These are phyloP conservation scores for Castanea crenata DNA, from an alignment of 306 rosid genomes.

Conservation along the genomic window DNA sequence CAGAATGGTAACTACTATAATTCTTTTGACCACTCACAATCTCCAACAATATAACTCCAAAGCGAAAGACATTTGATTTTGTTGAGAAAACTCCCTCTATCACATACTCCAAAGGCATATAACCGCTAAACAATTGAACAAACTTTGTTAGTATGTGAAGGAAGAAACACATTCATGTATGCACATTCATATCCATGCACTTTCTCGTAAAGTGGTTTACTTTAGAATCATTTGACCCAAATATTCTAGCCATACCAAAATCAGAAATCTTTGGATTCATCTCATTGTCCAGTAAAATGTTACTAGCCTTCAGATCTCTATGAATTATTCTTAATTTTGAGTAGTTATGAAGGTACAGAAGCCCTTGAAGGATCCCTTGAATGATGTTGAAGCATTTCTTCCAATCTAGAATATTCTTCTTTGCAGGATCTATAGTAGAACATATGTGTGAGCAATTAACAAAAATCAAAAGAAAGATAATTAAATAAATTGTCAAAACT, in stretches of 20 bases:
- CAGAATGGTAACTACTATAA: neutral
- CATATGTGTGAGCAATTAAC: neutral
- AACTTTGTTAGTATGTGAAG: neutral
- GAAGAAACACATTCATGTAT: neutral
- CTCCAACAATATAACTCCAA: constrained; percentile 19
- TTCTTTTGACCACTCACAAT: constrained; percentile 29
- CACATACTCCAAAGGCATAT: constrained; percentile 11
- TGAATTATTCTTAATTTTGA: neutral
- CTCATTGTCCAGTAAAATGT: too few species aligned
- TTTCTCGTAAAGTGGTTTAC: neutral
- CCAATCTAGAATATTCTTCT: neutral
- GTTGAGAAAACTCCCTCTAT: neutral
- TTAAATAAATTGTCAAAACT: neutral
- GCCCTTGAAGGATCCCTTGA: neutral
- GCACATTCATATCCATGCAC: neutral
- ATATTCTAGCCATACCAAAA: neutral
- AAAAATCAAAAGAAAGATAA: neutral
- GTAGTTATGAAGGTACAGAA: constrained; percentile 5
- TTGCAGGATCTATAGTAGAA: neutral
- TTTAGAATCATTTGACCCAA: neutral
- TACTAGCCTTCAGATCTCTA: too few species aligned
- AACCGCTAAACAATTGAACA: constrained; percentile 1
- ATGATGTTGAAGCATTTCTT: neutral
- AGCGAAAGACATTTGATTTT: constrained; percentile 22
- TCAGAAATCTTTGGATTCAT: neutral